A percentile compares a stretch with the other conserved stretches of the same genome.
Evolutionary conservation across 169 alveolate genomes (phyloP).

Genomic region (Eimeria maxima): DNA sequence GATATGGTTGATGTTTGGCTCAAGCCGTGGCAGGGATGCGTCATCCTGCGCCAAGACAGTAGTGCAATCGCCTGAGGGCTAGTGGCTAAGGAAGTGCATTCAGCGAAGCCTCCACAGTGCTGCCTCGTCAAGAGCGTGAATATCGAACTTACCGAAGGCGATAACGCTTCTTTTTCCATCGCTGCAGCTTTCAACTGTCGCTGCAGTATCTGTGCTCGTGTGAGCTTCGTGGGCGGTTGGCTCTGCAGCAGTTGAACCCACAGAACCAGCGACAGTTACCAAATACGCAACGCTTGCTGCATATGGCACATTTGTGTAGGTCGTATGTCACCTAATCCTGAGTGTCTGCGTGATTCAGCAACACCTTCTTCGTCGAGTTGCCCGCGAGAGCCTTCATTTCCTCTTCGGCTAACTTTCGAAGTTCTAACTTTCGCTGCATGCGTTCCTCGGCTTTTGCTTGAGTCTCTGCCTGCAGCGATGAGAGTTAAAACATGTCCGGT

Average conservation of each 20-base stretch:
- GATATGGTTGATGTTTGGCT: slow-evolving; percentile 77
- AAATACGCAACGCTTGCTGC: neutral
- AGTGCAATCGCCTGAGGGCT: neutral
- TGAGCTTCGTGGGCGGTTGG: slow-evolving; percentile 67
- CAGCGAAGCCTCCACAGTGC: neutral
- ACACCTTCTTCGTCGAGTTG: slow-evolving; percentile 58
- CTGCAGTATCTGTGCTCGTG: slow-evolving; percentile 74
- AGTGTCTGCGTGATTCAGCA: neutral
- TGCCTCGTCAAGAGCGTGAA: neutral
- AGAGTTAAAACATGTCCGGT: neutral
- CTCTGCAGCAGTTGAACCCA: neutral
- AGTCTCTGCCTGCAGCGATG: slow-evolving; percentile 25
- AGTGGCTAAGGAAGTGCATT: neutral
- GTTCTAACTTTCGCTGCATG: slow-evolving; percentile 63
- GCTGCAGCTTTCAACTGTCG: slow-evolving; percentile 76
- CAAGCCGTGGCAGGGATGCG: slow-evolving; percentile 13
- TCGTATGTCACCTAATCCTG: neutral
- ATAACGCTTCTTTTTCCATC: slow-evolving; percentile 40
- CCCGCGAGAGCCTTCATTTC: slow-evolving; percentile 71
- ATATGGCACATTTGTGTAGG: neutral
- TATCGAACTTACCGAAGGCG: slow-evolving; percentile 60
- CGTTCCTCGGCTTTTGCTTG: slow-evolving; percentile 60
- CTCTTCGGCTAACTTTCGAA: slow-evolving; percentile 59
- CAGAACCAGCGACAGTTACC: slow-evolving; percentile 9
- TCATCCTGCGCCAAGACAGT: slow-evolving; percentile 54